Evolutionary conservation across 148 eudicot genomes (phyloP), one percentile per base, ranked within the genome.

Genomic region (Dianthus caryophyllus): DNA sequence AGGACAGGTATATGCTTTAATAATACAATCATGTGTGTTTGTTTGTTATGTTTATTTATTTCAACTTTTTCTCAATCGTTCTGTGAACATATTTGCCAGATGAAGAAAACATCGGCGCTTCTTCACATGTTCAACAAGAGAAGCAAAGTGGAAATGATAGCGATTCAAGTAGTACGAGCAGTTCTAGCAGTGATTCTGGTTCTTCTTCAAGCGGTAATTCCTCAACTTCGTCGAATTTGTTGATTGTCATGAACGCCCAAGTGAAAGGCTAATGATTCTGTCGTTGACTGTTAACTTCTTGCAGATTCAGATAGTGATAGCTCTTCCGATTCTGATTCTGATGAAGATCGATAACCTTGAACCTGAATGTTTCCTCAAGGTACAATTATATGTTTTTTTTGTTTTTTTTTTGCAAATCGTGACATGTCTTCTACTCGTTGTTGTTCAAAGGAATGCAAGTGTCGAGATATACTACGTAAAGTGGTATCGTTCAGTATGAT

Each of bases 181-280:
- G 97, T 82, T 94, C 98, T 33, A 84, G 96, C 73, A 94, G 96
- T 70, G 96, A 82, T 72, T 86, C 98, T 48, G 99, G 89, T 60
- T 86, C 98, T 69, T 84, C 96, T 59, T 86, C 99, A 47, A 88
- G 92, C 51, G 92, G 87, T 84, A 81, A 53, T 17, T 59, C 67
- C 27, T 66, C 11, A 30, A 0, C 64, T 52, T 17, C 13, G 22
- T 63, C 14, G 43, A 12, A 41, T 22, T 41, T 22, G 2, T 43
- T 18, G 0, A n/a, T 36, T 25, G 36, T 16, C 24, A 30, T 14
- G 1, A 26, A 26, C n/a, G 6, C 38, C 10, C 21, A n/a, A 17
- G 16, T 33, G 21, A 58, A 8, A 29, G 17, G 15, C 8, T 2
- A 30, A 26, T 46, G 9, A 22, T 33, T 59, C 39, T 57, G 31